Evolutionary conservation across 805 yeast species (phyloP).

Genomic region (Hanseniaspora vineae): DNA sequence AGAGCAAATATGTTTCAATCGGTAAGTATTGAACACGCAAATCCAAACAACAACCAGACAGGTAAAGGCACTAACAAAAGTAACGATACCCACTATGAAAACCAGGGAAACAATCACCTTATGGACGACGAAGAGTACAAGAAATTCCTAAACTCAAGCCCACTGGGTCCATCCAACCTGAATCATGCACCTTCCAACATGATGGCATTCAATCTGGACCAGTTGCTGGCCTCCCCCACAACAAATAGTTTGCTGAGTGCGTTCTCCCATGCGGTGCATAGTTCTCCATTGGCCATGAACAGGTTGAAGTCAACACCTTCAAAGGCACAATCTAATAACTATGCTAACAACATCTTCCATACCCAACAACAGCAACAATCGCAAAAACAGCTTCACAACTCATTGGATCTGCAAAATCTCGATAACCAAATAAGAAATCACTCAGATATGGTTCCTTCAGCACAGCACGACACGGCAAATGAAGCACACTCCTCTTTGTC

Average conservation of each 20-base stretch:
- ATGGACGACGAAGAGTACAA: neutral
- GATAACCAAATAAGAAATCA: neutral
- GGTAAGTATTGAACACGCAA: too few relatives aligned
- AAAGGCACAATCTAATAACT: neutral
- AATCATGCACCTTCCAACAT: neutral
- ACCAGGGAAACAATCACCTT: neutral
- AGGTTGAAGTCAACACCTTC: neutral
- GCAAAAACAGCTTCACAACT: neutral
- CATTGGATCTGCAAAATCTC: neutral
- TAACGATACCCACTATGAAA: neutral
- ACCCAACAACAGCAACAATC: neutral
- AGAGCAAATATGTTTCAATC: too few relatives aligned
- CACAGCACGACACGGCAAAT: too few relatives aligned
- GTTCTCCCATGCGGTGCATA: slow-evolving; percentile 5
- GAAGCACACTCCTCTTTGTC: too few relatives aligned
- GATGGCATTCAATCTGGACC: slow-evolving; percentile 5
- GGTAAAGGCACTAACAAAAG: neutral
- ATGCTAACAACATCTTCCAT: neutral
- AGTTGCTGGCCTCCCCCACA: slow-evolving; percentile 3
- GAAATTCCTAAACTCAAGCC: neutral
- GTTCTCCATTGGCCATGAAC: slow-evolving; percentile 3
- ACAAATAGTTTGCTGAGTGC: slow-evolving; percentile 4
- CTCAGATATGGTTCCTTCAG: too few relatives aligned
- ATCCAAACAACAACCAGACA: too few relatives aligned
- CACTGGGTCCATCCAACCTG: neutral